phyloP scores from a whole-genome alignment of 805 yeast genomes.

The Starmerella cellae region DNA sequence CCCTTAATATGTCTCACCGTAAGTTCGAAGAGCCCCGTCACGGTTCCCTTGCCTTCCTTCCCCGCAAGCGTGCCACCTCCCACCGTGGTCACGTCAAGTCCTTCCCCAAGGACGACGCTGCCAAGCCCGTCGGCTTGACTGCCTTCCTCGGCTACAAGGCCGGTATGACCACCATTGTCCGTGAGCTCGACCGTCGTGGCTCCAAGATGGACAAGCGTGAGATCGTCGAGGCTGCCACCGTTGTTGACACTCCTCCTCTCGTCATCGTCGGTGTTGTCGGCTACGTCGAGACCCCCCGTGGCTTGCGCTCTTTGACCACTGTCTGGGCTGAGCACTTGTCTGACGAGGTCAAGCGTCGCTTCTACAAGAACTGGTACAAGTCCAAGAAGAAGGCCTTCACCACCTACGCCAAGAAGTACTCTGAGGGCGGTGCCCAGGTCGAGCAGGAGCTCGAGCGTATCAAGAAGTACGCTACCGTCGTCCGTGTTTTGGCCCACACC shows the following conservation, averaged over 20 bases:
- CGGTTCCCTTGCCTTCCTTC: conserved; percentile 98
- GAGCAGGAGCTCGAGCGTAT: conserved; percentile 97
- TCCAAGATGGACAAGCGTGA: conserved; percentile 99
- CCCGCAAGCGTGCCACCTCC: conserved; percentile 99
- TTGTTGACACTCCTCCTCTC: conserved; percentile 97
- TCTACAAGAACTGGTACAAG: conserved; percentile 99
- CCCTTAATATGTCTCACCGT: conserved; percentile 84
- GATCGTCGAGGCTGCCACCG: conserved; percentile 98
- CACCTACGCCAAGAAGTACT: conserved; percentile 98
- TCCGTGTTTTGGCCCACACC: conserved; percentile 98
- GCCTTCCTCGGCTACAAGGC: conserved; percentile 99
- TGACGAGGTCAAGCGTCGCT: conserved; percentile 98
- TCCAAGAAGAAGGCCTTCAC: conserved; percentile 99
- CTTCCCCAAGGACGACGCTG: conserved; percentile 96
- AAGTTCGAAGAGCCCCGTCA: conserved; percentile 99
- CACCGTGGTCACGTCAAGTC: conserved; percentile 99
- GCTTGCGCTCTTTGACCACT: conserved; percentile 97
- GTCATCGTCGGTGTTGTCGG: conserved; percentile 99
- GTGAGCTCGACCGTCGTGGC: conserved; percentile 99
- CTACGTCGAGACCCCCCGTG: conserved; percentile 99
- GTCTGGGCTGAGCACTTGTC: conserved; percentile 99
- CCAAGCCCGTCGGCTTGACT: conserved; percentile 96
- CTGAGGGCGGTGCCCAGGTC: conserved; percentile 74
- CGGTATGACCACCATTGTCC: conserved; percentile 99
- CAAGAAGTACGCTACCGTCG: conserved; percentile 94